Evolutionary conservation across 176 grass and related monocot species (phyloP), one percentile per base, ranked within the genome.

Genomic region (Aegilops bicornis): DNA sequence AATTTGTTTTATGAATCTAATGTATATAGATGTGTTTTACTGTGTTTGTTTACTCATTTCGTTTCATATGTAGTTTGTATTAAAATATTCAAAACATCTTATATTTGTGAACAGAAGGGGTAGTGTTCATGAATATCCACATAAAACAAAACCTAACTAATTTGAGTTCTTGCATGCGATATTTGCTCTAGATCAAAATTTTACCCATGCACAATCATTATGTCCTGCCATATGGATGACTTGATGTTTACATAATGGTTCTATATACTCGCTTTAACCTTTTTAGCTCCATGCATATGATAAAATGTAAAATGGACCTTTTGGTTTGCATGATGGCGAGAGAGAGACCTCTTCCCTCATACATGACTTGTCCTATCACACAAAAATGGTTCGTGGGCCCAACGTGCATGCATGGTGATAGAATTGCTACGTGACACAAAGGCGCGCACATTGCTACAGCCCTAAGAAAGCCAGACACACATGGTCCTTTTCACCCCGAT

Each of bases 341-440:
- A 47, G 47, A 64, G 69, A 8, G 70, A 15, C 39, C 14, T 8
- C n/a, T 25, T 23, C 12, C 33, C 35, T 35, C 84, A 80, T 89
- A 70, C 81, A 88, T 68, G 94, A 87, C 80, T 93, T 91, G 91
- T 95, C 84, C 74, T 85, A 70, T 95, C 94, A 91, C 91, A 84
- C 68, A 80, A 79, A 69, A 85, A 86, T 68, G 79, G 79, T 27
- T 30, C n/a, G 83, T 83, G 83, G 90, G 75, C 8, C 84, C 78
- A 9, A 22, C 6, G 12, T 86, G 79, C 83, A 69, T 80, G 83
- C 50, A 54, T 54, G 50, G 59, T 84, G 82, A 77, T 70, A 52
- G 17, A 77, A 8, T 72, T 83, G 61, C 83, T 92, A 86, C 75
- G 71, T 91, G 89, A 91, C 86, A 91, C 86, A 88, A 91, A 85